Conservation (phyloP, 371 early-diverging fungal genomes). For the Coelomomyces lativittatus region DNA sequence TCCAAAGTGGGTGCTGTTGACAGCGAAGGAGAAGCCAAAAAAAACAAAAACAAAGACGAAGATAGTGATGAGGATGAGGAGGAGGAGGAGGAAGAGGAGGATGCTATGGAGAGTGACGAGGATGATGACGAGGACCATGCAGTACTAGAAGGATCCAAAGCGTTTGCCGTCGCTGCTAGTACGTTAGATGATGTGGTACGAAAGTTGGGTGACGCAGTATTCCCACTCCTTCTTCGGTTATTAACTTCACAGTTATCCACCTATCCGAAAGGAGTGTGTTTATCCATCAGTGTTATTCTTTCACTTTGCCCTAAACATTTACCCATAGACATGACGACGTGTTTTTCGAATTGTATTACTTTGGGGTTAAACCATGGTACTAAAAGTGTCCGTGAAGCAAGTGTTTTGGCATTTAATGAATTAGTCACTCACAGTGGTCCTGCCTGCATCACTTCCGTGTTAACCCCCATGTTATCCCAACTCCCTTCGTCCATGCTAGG, state of each 20-base stretch:
- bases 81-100: too few relatives aligned
- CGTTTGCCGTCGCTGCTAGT: slow-evolving; percentile 49
- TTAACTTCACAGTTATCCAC: not conserved
- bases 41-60: too few relatives aligned
- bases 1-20: too few relatives aligned
- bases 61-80: too few relatives aligned
- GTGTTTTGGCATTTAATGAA: slow-evolving; percentile 79
- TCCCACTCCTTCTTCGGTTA: slow-evolving; percentile 71
- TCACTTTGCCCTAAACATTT: slow-evolving; percentile 51
- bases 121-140: not conserved
- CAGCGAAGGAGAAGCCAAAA: too few relatives aligned
- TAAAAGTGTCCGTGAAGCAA: slow-evolving; percentile 71
- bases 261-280: not conserved
- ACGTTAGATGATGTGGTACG: slow-evolving; percentile 86
- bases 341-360: not conserved
- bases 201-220: slow-evolving; percentile 75
- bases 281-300: too few relatives aligned
- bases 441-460: slow-evolving; percentile 72
- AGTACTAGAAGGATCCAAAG: not conserved
- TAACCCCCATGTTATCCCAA: slow-evolving; percentile 67
- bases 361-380: not conserved
- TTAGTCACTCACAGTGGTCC: slow-evolving; percentile 74
- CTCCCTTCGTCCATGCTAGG: slow-evolving; percentile 65
- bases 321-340: too few relatives aligned
- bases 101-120: too few relatives aligned